Percentiles rank a stretch among this genome's conserved stretches.
Conservation (phyloP, 805 yeast genomes). For the Metschnikowia kofuensis region DNA sequence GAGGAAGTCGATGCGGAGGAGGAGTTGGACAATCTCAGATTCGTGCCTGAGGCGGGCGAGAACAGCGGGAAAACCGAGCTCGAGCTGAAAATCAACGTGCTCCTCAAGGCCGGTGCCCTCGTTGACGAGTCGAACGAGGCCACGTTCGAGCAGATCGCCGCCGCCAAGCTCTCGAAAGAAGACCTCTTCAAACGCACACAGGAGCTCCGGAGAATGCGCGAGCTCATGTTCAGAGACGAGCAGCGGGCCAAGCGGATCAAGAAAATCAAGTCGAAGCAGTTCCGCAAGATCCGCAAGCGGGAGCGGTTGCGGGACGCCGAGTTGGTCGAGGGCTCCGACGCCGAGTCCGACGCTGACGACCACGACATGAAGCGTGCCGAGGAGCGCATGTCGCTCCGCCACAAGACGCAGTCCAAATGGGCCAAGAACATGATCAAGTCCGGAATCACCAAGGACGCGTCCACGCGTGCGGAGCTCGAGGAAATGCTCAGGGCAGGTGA, state of each 20-base stretch:
- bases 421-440: constrained; percentile 85
- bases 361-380: constrained; percentile 75
- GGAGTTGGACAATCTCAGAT: constrained; percentile 8
- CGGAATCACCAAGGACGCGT: constrained; percentile 85
- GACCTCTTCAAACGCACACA: constrained; percentile 72
- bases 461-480: constrained; percentile 84
- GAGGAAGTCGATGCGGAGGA: constrained; percentile 35
- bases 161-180: constrained; percentile 75
- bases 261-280: constrained; percentile 91
- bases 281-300: constrained; percentile 80
- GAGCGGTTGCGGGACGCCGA: constrained; percentile 70
- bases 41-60: constrained; percentile 12
- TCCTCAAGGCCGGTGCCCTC: constrained; percentile 63
- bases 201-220: constrained; percentile 89
- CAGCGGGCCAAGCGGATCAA: constrained; percentile 85
- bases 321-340: constrained; percentile 60
- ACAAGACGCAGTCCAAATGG: constrained; percentile 86
- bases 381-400: constrained; percentile 90
- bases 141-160: constrained; percentile 83
- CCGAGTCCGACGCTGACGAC: constrained; percentile 52
- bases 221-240: constrained; percentile 94
- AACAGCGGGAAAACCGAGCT: constrained; percentile 51
- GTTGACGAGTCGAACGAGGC: constrained; percentile 72
- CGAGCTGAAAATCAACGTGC: constrained; percentile 60
- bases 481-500: constrained; percentile 92